Base-by-base conservation (phyloP, 164 flowering plant genomes). In the Magnolia kwangsiensis region DNA sequence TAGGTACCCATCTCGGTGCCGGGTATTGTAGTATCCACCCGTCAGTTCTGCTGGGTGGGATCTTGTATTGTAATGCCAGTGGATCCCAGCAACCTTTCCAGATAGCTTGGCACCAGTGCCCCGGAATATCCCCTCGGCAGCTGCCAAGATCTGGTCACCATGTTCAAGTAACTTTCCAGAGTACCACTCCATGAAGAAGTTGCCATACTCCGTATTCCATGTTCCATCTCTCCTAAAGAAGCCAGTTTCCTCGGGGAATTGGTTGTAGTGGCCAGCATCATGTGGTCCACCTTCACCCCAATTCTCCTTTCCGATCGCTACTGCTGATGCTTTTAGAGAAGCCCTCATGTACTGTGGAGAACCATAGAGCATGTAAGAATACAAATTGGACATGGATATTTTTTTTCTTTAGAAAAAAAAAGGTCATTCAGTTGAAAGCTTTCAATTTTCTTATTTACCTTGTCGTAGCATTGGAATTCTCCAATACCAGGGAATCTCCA, bases 381-480 rank as follows among this genome's bases (percentile, higher is more conserved):
- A 68, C 9, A 29, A 29, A 14, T 1, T 23, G 10, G 14, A 31
- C 50, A 68, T 31, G 6, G 7, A 68, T 13, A 14, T 68, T 68
- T 45, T 27, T 24, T 8, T 65, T 20, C 4, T 13, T 37, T 37
- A 37, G 29, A 37, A 37, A 37, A 37, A 37, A 37, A 37, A 37
- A 37, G 45, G 45, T 37, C 7, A 37, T 37, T 37, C 45, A 37
- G 45, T 5, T 37, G 45, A 68, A 2, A 0, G 2, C 21, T 65
- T 65, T 65, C 16, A 8, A 24, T 8, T 10, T 68, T 31, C 71
- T 29, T 31, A 14, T 55, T 75, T 89, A 94, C 98, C 95, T 92
- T 95, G 89, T 95, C 98, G 78, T 91, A 91, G 85, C 97, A 92
- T 81, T 94, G 97, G 77, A 94, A 94, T 86, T 94, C 98, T 75